These are phyloP conservation scores for Salisapilia sapeloensis DNA, from an alignment of 352 stramenopile species.

Conservation along the genomic window DNA sequence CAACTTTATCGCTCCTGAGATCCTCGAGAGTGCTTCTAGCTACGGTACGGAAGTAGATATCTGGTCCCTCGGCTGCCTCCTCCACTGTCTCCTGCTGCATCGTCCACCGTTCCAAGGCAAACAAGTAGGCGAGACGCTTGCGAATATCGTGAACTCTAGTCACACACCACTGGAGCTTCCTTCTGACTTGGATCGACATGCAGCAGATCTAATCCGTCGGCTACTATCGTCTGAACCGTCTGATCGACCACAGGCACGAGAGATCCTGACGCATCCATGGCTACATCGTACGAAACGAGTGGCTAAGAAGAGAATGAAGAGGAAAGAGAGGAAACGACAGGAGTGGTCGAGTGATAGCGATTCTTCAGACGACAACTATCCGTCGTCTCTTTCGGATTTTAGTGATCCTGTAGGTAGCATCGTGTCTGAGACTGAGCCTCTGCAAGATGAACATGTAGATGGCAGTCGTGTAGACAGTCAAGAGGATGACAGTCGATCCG, in stretches of 20 bases:
- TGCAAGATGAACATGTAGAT: too few species aligned
- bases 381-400: too few species aligned
- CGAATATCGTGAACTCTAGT: constrained; percentile 42
- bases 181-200: constrained; percentile 27
- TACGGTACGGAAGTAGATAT: constrained; percentile 58
- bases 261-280: background rate
- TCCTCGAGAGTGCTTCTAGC: constrained; percentile 19
- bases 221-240: constrained; percentile 24
- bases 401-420: too few species aligned
- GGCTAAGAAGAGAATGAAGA: background rate
- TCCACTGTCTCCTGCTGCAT: constrained; percentile 46
- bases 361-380: too few species aligned
- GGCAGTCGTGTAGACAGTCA: too few species aligned
- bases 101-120: constrained; percentile 54
- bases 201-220: constrained; percentile 40
- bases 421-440: too few species aligned
- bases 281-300: constrained; percentile 1
- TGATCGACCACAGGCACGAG: background rate
- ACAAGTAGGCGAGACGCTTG: constrained; percentile 47
- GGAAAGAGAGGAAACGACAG: too few species aligned
- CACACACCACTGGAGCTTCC: constrained; percentile 24
- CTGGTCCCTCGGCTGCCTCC: constrained; percentile 70
- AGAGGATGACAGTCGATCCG: too few species aligned
- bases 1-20: constrained; percentile 70
- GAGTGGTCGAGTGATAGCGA: too few species aligned